Conservation (phyloP, 306 rosid genomes). For the Cucurbita pepo region DNA sequence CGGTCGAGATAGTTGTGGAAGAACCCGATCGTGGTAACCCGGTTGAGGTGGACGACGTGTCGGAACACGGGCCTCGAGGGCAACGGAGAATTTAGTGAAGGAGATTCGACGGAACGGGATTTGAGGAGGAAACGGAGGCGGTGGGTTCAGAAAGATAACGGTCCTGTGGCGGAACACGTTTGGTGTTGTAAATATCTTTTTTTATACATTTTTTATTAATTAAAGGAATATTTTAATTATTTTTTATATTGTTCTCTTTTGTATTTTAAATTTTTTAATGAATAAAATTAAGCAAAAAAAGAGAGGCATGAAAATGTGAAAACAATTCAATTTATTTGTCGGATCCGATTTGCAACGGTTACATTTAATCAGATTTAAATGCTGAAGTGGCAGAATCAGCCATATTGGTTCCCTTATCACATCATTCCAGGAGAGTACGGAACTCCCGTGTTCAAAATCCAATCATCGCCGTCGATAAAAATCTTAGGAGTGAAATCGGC, state of each 20-base stretch:
- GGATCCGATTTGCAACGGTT: not conserved
- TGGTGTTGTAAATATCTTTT: not conserved
- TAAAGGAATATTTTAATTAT: no score
- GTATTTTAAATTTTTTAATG: no score
- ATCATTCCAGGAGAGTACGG: constrained; percentile 9
- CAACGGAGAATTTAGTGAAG: no score
- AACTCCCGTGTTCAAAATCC: constrained; percentile 19
- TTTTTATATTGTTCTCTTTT: no score
- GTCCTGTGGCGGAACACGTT: not conserved
- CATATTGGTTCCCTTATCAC: not conserved
- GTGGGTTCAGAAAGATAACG: not conserved
- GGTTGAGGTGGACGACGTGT: not conserved
- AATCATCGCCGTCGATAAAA: constrained; percentile 16
- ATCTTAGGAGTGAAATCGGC: constrained; percentile 7
- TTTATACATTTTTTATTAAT: no score
- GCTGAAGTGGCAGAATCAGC: no score
- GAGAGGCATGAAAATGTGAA: no score
- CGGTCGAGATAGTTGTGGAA: not conserved
- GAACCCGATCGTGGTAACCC: not conserved
- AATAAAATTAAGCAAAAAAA: no score
- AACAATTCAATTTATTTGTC: not conserved
- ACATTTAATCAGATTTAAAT: not conserved
- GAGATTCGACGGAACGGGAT: no score
- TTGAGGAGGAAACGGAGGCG: no score
- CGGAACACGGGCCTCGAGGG: no score